Evolutionary conservation across 371 early-diverging fungal genomes (phyloP), one percentile per base, ranked within the genome.

Genomic region (Coemansia sp.): DNA sequence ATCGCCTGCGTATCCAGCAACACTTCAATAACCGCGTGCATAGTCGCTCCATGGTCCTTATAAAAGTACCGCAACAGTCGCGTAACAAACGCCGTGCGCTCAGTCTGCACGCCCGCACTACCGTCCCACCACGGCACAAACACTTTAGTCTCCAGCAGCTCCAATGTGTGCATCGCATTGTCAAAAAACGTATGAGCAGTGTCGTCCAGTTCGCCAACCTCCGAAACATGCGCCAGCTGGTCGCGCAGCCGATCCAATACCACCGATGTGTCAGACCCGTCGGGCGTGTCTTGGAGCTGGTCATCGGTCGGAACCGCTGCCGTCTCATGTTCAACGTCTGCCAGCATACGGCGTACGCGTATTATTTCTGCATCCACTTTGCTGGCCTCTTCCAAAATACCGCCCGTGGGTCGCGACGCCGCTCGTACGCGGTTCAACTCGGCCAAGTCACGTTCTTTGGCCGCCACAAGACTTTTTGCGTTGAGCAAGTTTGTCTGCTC

Each of bases 61-160:
- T 75, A 78, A 12, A 78, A 75, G 39, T 69, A 78, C 18, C 71
- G 66, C 53, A 78, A 52, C 20, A 78, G 61, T n/a, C 77, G 39
- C 0, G 65, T 30, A 25, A 77, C 42, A 47, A 63, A 78, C n/a
- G 62, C 54, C 60, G 70, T 39, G 9, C 78, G 62, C 40, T 59
- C 62, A 1, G 63, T 48, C 64, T 78, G 78, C 40, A 67, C 9
- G 21, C 53, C 55, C 0, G 66, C 62, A 23, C 54, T 62, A 0
- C 42, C 18, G 16, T 75, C 77, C 78, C 78, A 78, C 78, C 74
- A 78, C 8, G 78, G 68, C 0, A 75, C 65, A 67, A 78, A 71
- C 21, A 77, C 65, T 51, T 73, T 73, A 61, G 64, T 78, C 61
- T 78, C 69, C n/a, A 78, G 47, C 20, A 78, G 52, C 44, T 63